phyloP scores from a whole-genome alignment of 805 yeast genomes.

The Cyberlindnera euphorbiae region DNA sequence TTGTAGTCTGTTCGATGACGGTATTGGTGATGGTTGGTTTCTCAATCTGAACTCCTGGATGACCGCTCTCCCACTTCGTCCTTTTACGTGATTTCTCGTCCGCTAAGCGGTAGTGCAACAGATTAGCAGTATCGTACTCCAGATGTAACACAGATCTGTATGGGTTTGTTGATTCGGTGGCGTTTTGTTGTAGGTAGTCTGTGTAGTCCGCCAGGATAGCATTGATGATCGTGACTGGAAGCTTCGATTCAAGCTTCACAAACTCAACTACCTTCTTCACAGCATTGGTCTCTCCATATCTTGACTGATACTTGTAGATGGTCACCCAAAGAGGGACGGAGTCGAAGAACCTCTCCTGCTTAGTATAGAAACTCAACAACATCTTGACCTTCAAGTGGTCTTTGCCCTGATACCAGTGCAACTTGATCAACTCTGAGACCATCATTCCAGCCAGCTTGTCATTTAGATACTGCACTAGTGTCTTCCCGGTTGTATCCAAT shows the following conservation, averaged over 20 bases:
- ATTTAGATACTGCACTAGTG: conserved; percentile 33
- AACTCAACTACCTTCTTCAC: conserved; percentile 41
- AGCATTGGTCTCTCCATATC: conserved; percentile 39
- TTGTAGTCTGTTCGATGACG: conserved; percentile 22
- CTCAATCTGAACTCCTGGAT: conserved; percentile 31
- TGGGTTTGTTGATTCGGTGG: conserved; percentile 20
- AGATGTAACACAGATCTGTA: conserved; percentile 19
- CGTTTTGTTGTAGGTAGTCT: conserved; percentile 31
- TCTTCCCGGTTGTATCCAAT: conserved; percentile 15
- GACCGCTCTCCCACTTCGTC: conserved; percentile 30
- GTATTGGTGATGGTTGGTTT: conserved; percentile 41
- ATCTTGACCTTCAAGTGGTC: conserved; percentile 31
- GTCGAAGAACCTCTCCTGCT: conserved; percentile 27
- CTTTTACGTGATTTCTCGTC: conserved; percentile 12
- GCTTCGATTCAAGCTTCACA: conserved; percentile 38
- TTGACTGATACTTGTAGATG: conserved; percentile 49
- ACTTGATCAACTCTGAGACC: conserved; percentile 31
- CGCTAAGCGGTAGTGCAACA: conserved; percentile 22
- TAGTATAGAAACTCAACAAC: conserved; percentile 26
- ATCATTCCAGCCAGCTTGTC: conserved; percentile 38
- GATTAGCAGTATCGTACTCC: conserved; percentile 28
- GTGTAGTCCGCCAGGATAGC: conserved; percentile 34
- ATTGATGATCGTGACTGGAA: conserved; percentile 47
- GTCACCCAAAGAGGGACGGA: conserved; percentile 53
- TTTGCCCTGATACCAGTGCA: conserved; percentile 27